Evolutionary conservation across 306 rosid species (phyloP).

Genomic region (Quercus cerris): DNA sequence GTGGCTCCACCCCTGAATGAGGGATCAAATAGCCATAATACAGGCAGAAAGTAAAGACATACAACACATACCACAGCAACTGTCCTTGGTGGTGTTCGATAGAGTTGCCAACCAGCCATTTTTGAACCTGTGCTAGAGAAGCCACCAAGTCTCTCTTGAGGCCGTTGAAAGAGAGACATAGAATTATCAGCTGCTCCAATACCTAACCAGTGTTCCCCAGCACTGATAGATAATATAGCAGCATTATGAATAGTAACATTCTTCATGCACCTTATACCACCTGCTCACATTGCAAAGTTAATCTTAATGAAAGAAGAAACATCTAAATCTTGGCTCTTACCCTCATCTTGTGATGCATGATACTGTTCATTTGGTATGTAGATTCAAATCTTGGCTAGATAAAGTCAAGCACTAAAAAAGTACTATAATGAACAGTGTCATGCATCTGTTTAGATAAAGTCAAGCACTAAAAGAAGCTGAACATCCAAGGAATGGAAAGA

Average conservation of each 20-base stretch:
- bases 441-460: neutral
- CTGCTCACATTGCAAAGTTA: conserved; percentile 36
- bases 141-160: conserved; percentile 95
- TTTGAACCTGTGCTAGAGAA: conserved; percentile 71
- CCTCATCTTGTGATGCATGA: no score
- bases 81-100: conserved; percentile 91
- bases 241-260: conserved; percentile 83
- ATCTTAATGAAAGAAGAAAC: conserved; percentile 12
- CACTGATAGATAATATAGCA: conserved; percentile 82
- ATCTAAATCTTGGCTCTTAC: neutral
- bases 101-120: conserved; percentile 95
- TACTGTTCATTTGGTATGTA: no score
- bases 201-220: conserved; percentile 98
- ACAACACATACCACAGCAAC: conserved; percentile 73
- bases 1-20: neutral
- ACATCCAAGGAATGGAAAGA: conserved; percentile 23
- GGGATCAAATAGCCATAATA: neutral
- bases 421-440: no score
- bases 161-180: conserved; percentile 92
- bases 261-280: conserved; percentile 81
- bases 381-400: no score
- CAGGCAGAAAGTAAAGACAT: conserved; percentile 2
- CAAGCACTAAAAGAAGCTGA: conserved; percentile 3
- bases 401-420: no score
- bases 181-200: conserved; percentile 99